Evolutionary conservation across 495 filamentous ascomycete species (phyloP).

Genomic region (Neurospora sp.): DNA sequence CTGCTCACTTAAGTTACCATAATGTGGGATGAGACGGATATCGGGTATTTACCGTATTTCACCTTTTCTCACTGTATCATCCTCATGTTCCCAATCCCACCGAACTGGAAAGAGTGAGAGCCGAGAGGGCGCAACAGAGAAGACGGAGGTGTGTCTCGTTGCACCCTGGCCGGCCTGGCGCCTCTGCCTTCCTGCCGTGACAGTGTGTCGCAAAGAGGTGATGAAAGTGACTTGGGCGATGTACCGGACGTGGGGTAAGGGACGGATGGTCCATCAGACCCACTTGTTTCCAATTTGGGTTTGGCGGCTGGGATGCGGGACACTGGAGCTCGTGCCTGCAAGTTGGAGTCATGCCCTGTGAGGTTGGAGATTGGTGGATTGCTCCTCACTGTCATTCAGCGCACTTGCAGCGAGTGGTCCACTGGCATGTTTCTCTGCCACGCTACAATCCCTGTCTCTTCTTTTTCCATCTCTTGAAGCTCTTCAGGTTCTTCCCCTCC

Average conservation of each 20-base stretch:
- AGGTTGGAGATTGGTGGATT: not conserved
- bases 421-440: constrained; percentile 2
- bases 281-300: not conserved
- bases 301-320: not conserved
- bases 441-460: not conserved
- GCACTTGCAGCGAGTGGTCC: not conserved
- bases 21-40: not conserved
- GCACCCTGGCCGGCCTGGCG: not conserved
- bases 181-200: not conserved
- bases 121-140: not conserved
- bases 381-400: not conserved
- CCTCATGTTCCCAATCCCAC: not conserved
- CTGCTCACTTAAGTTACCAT: not conserved
- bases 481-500: not conserved
- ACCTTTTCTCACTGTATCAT: not conserved
- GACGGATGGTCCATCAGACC: not conserved
- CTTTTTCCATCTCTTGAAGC: not conserved
- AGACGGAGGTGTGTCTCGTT: not conserved
- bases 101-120: constrained; percentile 2
- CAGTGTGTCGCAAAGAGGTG: not conserved
- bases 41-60: not conserved
- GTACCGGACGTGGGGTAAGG: constrained; percentile 6
- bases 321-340: not conserved
- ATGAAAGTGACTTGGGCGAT: not conserved
- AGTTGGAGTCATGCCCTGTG: not conserved